phyloP scores from a whole-genome alignment of 2,329 filamentous ascomycete species.

The Tolypocladium ovalisporum region DNA sequence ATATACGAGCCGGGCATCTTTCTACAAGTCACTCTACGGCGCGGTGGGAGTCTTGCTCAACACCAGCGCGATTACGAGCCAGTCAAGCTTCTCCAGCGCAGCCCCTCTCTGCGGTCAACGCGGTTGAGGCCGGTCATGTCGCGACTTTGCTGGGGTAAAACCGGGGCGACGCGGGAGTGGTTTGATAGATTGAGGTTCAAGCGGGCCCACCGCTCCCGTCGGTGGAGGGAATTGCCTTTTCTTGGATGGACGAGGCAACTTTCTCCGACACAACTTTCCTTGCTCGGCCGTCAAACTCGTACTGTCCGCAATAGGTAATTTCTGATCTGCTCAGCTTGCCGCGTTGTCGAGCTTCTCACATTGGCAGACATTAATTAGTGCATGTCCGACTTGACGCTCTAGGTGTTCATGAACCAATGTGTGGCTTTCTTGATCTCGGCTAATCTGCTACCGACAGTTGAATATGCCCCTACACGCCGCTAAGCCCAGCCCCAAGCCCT shows the following conservation, averaged over 20 bases:
- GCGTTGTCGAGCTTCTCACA: not conserved
- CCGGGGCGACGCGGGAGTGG: not conserved
- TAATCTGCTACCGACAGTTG: too few relatives aligned
- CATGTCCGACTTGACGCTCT: not conserved
- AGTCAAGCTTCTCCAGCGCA: not conserved
- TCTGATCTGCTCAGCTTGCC: not conserved
- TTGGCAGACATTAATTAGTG: not conserved
- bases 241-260: not conserved
- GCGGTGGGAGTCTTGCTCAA: not conserved
- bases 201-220: not conserved
- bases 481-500: conserved; percentile 36
- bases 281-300: not conserved
- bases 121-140: not conserved
- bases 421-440: too few relatives aligned
- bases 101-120: not conserved
- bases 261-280: not conserved
- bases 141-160: not conserved
- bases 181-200: not conserved
- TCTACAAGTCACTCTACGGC: not conserved
- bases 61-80: not conserved
- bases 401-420: not conserved
- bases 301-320: not conserved
- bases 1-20: not conserved
- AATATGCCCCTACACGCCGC: too few relatives aligned
- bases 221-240: not conserved